These are phyloP conservation scores for Aspergillus felis DNA, from an alignment of 2,329 filamentous ascomycete genomes.

Conservation along the genomic window DNA sequence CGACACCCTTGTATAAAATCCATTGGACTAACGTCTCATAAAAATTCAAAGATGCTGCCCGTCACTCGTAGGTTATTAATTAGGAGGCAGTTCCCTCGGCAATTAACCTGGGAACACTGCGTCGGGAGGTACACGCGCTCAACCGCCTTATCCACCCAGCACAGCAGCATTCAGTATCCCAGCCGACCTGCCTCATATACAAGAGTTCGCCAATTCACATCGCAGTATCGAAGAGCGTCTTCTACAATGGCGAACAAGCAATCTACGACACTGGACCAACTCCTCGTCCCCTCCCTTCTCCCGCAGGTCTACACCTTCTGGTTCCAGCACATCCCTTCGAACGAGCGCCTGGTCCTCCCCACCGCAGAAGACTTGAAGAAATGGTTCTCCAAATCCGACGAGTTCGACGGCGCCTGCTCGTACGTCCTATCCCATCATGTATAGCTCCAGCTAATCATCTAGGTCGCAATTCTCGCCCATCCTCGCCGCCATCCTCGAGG, in stretches of 20 bases:
- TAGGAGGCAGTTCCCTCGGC: too few relatives aligned
- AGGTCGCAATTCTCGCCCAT: constrained; percentile 2
- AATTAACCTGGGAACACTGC: too few relatives aligned
- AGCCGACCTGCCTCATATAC: not conserved
- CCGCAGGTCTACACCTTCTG: constrained; percentile 2
- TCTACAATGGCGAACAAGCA: not conserved
- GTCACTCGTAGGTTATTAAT: too few relatives aligned
- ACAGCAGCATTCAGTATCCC: not conserved
- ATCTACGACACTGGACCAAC: not conserved
- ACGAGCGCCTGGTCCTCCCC: constrained; percentile 2
- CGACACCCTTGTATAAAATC: not conserved
- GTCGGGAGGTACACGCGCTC: too few relatives aligned
- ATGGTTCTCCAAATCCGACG: constrained; percentile 3
- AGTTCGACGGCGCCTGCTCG: constrained; percentile 5
- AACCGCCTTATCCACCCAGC: too few relatives aligned
- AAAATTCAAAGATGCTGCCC: too few relatives aligned
- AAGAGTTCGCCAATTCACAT: not conserved
- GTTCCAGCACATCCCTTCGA: constrained; percentile 4
- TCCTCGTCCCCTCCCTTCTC: not conserved
- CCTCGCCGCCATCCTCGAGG: not conserved
- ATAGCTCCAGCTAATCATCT: not conserved
- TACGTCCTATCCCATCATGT: not conserved
- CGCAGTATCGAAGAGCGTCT: not conserved
- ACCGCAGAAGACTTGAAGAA: not conserved
- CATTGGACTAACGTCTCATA: too few relatives aligned